These are phyloP conservation scores for Populus hybrid DNA, from an alignment of 441 rosid genomes.

Conservation along the genomic window DNA sequence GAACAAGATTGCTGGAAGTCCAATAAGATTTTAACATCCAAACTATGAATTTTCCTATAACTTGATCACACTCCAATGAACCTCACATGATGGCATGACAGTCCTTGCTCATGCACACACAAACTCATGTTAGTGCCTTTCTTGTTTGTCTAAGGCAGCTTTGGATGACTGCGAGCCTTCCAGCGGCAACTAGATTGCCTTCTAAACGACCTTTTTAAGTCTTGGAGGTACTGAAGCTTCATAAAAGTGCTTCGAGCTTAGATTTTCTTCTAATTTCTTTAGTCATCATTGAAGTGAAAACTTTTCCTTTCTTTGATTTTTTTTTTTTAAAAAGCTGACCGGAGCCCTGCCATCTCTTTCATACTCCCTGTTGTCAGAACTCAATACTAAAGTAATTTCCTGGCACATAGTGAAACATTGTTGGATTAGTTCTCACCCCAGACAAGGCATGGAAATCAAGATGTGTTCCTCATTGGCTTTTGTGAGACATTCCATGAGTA, in stretches of 20 bases:
- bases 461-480: background rate
- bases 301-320: background rate
- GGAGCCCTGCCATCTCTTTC: background rate
- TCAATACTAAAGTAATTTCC: background rate
- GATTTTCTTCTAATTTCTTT: background rate
- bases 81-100: background rate
- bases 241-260: background rate
- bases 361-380: background rate
- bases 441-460: background rate
- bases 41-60: background rate
- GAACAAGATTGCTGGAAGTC: background rate
- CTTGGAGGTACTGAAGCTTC: background rate
- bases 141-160: background rate
- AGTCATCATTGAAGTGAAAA: background rate
- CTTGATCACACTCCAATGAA: background rate
- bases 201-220: background rate
- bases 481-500: background rate
- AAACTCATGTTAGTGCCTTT: background rate
- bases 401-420: background rate
- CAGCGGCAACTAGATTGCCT: background rate
- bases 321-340: background rate
- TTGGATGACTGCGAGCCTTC: background rate
- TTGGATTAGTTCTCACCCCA: background rate
- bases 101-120: background rate
- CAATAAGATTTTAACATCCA: background rate